These are phyloP conservation scores for Malassezia dermatis DNA, from an alignment of 1,284 basidiomycete species.

Conservation along the genomic window DNA sequence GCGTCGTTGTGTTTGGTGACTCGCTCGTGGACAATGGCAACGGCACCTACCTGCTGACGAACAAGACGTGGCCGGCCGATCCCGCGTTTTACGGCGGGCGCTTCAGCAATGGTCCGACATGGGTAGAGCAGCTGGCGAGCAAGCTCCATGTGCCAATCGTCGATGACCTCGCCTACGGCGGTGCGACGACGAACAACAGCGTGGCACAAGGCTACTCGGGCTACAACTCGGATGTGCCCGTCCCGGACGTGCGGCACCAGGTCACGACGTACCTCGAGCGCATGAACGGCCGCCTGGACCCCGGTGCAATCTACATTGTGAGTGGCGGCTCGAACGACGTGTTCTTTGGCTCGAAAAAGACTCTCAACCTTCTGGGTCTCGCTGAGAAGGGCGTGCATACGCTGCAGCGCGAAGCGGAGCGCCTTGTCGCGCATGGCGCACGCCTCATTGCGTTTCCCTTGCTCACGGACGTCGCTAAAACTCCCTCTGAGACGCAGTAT, in stretches of 20 bases:
- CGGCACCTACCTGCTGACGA: conserved; percentile 21
- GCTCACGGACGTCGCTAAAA: neutral
- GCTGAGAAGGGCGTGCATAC: neutral
- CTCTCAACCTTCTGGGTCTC: neutral
- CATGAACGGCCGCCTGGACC: neutral
- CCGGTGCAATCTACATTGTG: conserved; percentile 16
- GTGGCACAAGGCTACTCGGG: conserved; percentile 19
- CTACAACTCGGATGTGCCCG: conserved; percentile 15
- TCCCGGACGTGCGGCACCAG: conserved; percentile 17
- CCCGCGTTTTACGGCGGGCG: conserved; percentile 21
- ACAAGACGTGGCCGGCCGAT: conserved; percentile 23
- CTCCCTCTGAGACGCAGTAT: conserved; percentile 5
- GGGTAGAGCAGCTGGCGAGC: conserved; percentile 22
- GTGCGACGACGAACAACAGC: conserved; percentile 24
- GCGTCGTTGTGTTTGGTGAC: conserved; percentile 24
- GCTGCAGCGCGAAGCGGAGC: neutral
- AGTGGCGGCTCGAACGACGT: conserved; percentile 20
- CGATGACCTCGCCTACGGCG: conserved; percentile 21
- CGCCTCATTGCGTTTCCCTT: conserved; percentile 5
- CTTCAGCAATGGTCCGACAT: conserved; percentile 23
- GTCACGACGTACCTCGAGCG: conserved; percentile 12
- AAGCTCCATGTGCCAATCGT: conserved; percentile 9
- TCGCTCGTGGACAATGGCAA: conserved; percentile 28
- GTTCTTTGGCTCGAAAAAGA: conserved; percentile 8
- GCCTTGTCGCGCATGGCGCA: conserved; percentile 11